Evolutionary conservation across 768 basidiomycete species (phyloP), one percentile per base, ranked within the genome.

Genomic region (Pleurotus eryngii): DNA sequence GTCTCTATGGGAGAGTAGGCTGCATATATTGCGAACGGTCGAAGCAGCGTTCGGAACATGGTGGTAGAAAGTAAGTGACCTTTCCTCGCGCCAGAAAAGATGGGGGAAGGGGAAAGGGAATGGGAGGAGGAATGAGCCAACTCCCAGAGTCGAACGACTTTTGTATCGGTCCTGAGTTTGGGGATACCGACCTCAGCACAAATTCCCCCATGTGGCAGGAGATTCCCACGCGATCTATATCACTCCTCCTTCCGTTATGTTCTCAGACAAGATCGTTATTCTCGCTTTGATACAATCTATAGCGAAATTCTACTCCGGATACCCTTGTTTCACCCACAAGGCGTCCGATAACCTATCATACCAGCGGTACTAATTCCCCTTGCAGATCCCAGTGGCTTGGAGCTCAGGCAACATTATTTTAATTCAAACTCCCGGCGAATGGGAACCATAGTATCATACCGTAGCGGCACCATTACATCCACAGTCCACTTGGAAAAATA

Each of bases 1-100:
- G 90, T 89, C 67, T 98, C 95, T 61, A 92, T 90, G 49, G 90
- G 90, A 4, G 78, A 85, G 69, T 84, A 84, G 14, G 87, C 87
- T 1, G 89, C 85, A 60, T 87, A 86, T 12, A 80, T 80, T 4
- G 88, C 88, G 61, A 92, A 76, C 1, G 88, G 86, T 22, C 51
- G 51, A 39, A 54, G 37, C 20, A 54, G 51, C 9, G 51, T 54
- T 39, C 51, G 51, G 42, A 54, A 54, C 51, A 54, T 54, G 37
- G 35, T 54, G 22, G 51, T 18, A 22, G n/a, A 2, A 20, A 49
- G 35, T 7, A 50, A 50, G 17, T 20, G 22, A 14, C 51, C 38
- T 42, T 38, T 12, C 18, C 51, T 18, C 3, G 30, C 39, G 51
- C 17, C n/a, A 5, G 18, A 18, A 14, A 22, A 14, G 51, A 42